phyloP scores from a whole-genome alignment of 257 asterid species.

The Nicotiana benthamiana region DNA sequence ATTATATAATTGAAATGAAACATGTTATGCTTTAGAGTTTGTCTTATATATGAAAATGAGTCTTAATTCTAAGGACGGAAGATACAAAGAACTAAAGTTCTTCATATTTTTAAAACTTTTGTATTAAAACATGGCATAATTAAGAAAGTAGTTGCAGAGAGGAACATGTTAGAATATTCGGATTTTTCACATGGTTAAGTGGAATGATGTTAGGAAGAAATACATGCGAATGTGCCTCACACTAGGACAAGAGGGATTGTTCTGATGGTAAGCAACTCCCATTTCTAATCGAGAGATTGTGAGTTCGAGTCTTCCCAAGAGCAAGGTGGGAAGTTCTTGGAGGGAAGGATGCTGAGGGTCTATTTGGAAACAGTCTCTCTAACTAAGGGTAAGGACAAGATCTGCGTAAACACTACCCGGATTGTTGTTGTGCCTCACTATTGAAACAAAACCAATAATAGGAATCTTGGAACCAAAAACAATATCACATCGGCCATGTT shows the following conservation, averaged over 20 bases:
- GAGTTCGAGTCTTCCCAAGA: too few species aligned
- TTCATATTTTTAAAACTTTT: not conserved
- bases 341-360: too few species aligned
- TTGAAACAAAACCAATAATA: not conserved
- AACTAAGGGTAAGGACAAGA: too few species aligned
- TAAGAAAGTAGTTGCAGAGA: not conserved
- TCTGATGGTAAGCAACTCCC: too few species aligned
- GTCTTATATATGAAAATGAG: not conserved
- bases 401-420: too few species aligned
- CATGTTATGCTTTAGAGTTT: not conserved
- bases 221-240: slow-evolving; percentile 12
- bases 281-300: too few species aligned
- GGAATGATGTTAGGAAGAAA: slow-evolving; percentile 6
- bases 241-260: too few species aligned
- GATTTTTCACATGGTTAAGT: slow-evolving; percentile 7
- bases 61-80: not conserved
- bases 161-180: not conserved
- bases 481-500: not conserved
- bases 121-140: not conserved
- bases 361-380: too few species aligned
- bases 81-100: not conserved
- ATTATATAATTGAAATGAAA: too few species aligned
- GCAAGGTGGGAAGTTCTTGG: too few species aligned
- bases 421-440: too few species aligned
- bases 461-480: slow-evolving; percentile 6